A percentile compares a stretch with the other conserved stretches of the same genome.
Evolutionary conservation across 2,329 filamentous ascomycete genomes (phyloP).

Genomic region (Sporothrix pseudoabietina): DNA sequence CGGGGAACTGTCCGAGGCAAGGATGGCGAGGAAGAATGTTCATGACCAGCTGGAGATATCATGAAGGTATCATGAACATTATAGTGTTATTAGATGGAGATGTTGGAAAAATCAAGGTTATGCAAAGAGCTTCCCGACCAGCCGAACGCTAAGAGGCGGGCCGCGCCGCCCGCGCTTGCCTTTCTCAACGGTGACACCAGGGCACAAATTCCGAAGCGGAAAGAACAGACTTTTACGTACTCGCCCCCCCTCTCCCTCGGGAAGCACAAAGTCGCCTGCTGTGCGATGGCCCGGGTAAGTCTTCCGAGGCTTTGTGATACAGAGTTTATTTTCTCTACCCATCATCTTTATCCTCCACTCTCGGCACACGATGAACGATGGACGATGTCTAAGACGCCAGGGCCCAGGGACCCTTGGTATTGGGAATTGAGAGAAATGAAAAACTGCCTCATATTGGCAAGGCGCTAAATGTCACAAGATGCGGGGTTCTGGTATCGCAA

Average conservation of each 20-base stretch:
- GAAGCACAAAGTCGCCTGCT: background rate
- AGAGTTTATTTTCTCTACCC: background rate
- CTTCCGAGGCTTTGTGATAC: background rate
- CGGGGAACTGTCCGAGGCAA: background rate
- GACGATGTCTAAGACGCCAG: background rate
- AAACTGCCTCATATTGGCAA: background rate
- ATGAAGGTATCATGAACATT: background rate
- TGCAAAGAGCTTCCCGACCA: background rate
- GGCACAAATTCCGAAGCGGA: background rate
- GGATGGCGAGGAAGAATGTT: background rate
- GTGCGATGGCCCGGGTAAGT: background rate
- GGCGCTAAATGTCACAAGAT: background rate
- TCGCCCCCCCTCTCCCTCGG: background rate
- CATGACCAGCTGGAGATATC: background rate
- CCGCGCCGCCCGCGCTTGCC: constrained; percentile 2
- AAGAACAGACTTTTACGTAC: background rate
- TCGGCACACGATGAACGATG: no score
- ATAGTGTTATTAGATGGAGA: background rate
- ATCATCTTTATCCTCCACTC: background rate
- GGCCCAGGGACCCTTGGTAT: no score
- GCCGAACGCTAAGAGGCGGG: constrained; percentile 1
- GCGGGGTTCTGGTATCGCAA: background rate
- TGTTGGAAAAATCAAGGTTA: background rate
- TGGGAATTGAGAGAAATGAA: background rate
- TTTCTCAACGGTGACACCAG: background rate